These are phyloP conservation scores for Vicia villosa DNA, from an alignment of 306 rosid genomes.

Conservation along the genomic window DNA sequence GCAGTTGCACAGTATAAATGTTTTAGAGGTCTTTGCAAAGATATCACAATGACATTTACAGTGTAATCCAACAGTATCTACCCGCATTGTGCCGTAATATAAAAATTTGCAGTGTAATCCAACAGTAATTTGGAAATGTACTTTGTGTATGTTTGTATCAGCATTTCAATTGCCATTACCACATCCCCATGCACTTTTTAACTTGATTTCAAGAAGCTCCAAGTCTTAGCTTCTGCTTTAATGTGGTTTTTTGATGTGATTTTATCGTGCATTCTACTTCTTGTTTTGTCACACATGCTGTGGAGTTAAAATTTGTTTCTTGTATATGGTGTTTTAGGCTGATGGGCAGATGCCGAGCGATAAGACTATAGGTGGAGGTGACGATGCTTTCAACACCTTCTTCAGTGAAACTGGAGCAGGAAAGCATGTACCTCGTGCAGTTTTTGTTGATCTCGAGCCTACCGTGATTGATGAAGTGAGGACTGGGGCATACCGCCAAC, in stretches of 20 bases:
- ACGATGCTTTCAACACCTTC: conserved; percentile 86
- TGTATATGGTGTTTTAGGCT: conserved; percentile 40
- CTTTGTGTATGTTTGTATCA: neutral
- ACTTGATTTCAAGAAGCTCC: too few species aligned
- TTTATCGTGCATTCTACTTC: neutral
- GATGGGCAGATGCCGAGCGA: conserved; percentile 87
- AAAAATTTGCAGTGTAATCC: too few species aligned
- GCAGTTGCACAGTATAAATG: neutral
- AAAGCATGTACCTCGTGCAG: conserved; percentile 82
- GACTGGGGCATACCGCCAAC: conserved; percentile 62
- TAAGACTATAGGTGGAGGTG: conserved; percentile 55
- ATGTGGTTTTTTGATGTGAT: neutral
- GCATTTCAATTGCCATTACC: too few species aligned
- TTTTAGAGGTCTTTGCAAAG: neutral
- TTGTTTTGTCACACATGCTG: neutral
- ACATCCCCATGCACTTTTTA: too few species aligned
- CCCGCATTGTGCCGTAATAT: neutral
- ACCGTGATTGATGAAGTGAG: conserved; percentile 74
- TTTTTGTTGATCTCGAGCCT: conserved; percentile 85
- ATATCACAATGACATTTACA: neutral
- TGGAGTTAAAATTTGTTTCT: neutral
- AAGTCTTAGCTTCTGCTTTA: too few species aligned
- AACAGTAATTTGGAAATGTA: too few species aligned
- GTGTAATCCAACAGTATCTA: neutral
- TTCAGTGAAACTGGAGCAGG: conserved; percentile 90